A percentile compares a stretch with the other conserved stretches of the same genome.
Conservation (phyloP, 768 basidiomycete species). For the Calocybe gangraenosa region DNA sequence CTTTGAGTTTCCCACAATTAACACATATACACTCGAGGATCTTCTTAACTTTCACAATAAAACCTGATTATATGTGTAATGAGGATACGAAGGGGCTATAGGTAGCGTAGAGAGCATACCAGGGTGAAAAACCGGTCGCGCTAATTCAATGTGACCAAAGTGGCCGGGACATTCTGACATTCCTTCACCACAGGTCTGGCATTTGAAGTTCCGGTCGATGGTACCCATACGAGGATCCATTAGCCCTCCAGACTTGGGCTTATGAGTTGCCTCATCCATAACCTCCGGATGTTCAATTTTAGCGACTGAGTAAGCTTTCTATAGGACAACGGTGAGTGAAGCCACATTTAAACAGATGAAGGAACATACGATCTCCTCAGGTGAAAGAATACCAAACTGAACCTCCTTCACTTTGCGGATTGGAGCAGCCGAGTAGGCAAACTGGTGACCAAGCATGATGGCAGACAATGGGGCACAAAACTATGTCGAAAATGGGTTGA, state of each 20-base stretch:
- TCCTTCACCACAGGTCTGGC: conserved; percentile 99
- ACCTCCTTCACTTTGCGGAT: conserved; percentile 96
- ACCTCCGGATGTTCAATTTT: conserved; percentile 99
- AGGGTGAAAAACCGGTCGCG: conserved; percentile 95
- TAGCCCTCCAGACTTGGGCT: conserved; percentile 88
- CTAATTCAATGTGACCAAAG: conserved; percentile 98
- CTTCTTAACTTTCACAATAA: conserved; percentile 99
- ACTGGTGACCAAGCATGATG: conserved; percentile 83
- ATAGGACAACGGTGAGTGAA: conserved; percentile 16
- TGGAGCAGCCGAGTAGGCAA: conserved; percentile 90
- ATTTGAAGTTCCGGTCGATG: conserved; percentile 97
- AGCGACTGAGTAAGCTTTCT: conserved; percentile 99
- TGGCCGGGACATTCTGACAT: conserved; percentile 99
- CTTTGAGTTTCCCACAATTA: conserved; percentile 97
- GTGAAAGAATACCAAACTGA: conserved; percentile 97
- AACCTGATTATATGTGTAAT: conserved; percentile 48
- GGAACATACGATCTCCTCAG: conserved; percentile 91
- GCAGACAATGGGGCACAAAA: conserved; percentile 16
- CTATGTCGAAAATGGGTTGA: conserved; percentile 10
- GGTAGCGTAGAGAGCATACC: conserved; percentile 45
- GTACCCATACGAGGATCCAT: conserved; percentile 99
- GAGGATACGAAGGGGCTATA: background rate
- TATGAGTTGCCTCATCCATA: conserved; percentile 91
- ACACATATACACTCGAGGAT: conserved; percentile 98
- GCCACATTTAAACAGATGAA: conserved; percentile 11